A percentile compares a stretch with the other conserved stretches of the same genome.
Evolutionary conservation across 2,329 filamentous ascomycete species (phyloP).

Genomic region (Botrytis elliptica): DNA sequence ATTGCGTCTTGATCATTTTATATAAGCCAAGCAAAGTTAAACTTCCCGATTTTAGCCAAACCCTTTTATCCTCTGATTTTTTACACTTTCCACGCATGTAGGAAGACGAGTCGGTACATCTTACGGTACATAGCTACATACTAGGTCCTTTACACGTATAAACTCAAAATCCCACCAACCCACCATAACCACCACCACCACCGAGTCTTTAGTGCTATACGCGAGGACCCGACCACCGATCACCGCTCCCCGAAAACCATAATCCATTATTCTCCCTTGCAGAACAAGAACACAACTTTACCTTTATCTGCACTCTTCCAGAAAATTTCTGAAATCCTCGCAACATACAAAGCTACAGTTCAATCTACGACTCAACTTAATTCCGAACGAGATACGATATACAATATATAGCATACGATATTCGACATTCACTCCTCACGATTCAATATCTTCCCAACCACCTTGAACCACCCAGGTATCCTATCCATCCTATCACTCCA

Average conservation of each 20-base stretch:
- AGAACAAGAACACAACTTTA: slow-evolving; percentile 11
- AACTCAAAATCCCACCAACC: slow-evolving; percentile 4
- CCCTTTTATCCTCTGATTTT: neutral
- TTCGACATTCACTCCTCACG: neutral
- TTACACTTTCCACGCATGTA: neutral
- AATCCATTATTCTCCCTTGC: slow-evolving; percentile 13
- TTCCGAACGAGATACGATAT: neutral
- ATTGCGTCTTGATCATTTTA: neutral
- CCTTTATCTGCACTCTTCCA: neutral
- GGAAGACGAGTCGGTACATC: neutral
- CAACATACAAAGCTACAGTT: neutral
- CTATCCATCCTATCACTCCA: neutral
- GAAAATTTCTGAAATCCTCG: neutral
- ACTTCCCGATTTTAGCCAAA: neutral
- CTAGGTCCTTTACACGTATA: neutral
- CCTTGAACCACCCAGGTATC: neutral
- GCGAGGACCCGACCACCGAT: slow-evolving; percentile 16
- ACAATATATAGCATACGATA: neutral
- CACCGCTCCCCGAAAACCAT: slow-evolving; percentile 13
- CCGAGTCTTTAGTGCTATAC: slow-evolving; percentile 6
- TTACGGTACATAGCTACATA: neutral
- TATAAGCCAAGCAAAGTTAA: neutral
- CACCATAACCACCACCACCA: neutral
- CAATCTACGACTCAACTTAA: neutral
- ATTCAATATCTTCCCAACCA: neutral